These are phyloP conservation scores for Tephrocybe rancida DNA, from an alignment of 768 basidiomycete species.

Conservation along the genomic window DNA sequence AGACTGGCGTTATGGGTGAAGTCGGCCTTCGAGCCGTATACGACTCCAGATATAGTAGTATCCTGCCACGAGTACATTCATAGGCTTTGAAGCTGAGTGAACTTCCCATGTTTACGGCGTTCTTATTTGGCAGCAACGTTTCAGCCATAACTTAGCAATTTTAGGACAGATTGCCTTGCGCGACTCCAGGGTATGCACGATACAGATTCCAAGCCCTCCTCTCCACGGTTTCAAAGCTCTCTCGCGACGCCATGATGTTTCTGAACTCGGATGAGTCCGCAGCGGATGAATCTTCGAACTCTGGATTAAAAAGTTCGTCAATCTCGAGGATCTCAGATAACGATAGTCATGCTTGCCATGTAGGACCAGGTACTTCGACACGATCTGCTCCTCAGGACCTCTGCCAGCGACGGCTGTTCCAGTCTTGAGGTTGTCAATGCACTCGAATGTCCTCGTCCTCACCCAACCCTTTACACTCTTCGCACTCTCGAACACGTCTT, in stretches of 20 bases:
- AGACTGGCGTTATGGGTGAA: no score
- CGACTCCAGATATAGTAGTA: no score
- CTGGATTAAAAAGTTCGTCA: constrained; percentile 12
- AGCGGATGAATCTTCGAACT: constrained; percentile 17
- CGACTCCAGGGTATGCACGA: constrained; percentile 48
- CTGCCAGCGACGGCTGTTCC: constrained; percentile 26
- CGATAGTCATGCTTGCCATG: constrained; percentile 34
- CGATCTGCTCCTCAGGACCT: constrained; percentile 31
- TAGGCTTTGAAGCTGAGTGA: no score
- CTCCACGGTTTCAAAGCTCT: constrained; percentile 24
- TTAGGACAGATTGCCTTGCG: constrained; percentile 37
- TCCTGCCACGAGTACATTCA: no score
- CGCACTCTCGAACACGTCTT: constrained; percentile 17
- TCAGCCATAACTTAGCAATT: no score
- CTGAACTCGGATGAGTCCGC: constrained; percentile 19
- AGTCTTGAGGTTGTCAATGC: constrained; percentile 41
- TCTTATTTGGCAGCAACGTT: no score
- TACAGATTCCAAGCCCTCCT: constrained; percentile 44
- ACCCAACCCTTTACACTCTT: constrained; percentile 35
- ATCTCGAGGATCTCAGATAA: neutral
- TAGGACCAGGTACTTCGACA: constrained; percentile 39
- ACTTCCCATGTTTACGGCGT: no score
- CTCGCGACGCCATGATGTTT: constrained; percentile 11
- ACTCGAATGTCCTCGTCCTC: constrained; percentile 39
- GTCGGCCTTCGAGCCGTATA: no score